A percentile compares a stretch with the other conserved stretches of the same genome.
Evolutionary conservation across 176 grass and related monocot genomes (phyloP).

Genomic region (Bolboschoenus planiculmis): DNA sequence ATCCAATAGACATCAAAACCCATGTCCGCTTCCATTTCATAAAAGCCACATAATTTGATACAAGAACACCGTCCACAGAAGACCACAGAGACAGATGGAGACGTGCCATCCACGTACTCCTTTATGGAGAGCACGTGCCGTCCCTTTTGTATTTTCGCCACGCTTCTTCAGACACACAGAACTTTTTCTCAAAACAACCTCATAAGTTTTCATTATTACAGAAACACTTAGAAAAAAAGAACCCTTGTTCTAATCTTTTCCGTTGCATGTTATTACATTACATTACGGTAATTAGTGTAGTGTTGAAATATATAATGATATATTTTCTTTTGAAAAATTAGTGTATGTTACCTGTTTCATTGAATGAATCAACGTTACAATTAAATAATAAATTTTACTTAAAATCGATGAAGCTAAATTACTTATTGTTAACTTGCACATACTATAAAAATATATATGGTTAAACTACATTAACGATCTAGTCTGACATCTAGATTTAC

Average conservation of each 20-base stretch:
- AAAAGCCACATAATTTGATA: background rate
- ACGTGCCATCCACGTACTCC: conserved; percentile 19
- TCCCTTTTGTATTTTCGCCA: background rate
- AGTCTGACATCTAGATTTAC: background rate
- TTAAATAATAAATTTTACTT: too few species aligned
- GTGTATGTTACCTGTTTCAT: too few species aligned
- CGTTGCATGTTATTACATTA: background rate
- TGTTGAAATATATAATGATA: background rate
- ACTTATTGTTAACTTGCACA: too few species aligned
- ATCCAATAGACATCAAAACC: background rate
- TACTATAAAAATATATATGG: too few species aligned
- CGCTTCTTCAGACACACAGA: background rate
- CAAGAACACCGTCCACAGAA: background rate
- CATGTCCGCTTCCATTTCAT: background rate
- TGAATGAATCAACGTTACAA: too few species aligned
- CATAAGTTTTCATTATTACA: background rate
- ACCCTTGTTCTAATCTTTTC: background rate
- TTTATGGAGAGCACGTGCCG: background rate
- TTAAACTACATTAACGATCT: too few species aligned
- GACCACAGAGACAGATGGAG: background rate
- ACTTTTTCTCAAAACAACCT: background rate
- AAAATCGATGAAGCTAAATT: too few species aligned
- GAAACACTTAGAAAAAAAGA: background rate
- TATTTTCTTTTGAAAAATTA: too few species aligned
- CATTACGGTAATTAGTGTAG: background rate